phyloP scores from a whole-genome alignment of 306 rosid genomes.

The Sicyos edulis region DNA sequence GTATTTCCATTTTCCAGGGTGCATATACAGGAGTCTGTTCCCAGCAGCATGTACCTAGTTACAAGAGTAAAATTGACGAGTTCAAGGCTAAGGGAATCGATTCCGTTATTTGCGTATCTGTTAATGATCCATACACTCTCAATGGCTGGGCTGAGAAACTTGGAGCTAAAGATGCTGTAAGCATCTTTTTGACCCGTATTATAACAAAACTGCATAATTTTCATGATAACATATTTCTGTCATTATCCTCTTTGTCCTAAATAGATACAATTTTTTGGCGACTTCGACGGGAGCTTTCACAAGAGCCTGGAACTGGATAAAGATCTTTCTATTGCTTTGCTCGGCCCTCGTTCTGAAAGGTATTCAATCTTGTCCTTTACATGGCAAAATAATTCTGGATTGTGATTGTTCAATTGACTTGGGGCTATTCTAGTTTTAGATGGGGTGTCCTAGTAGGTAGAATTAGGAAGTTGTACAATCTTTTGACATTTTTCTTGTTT shows the following conservation, averaged over 20 bases:
- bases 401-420: neutral
- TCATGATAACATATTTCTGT: neutral
- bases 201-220: neutral
- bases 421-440: neutral
- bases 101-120: conserved; percentile 75
- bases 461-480: neutral
- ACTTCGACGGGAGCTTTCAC: conserved; percentile 89
- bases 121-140: conserved; percentile 75
- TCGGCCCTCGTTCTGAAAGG: conserved; percentile 85
- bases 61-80: conserved; percentile 63
- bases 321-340: conserved; percentile 85
- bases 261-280: conserved; percentile 91
- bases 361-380: conserved; percentile 21
- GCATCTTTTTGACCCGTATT: conserved; percentile 21
- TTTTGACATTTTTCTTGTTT: conserved; percentile 8
- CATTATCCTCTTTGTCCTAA: neutral
- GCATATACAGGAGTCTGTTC: conserved; percentile 96
- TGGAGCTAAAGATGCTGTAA: conserved; percentile 70
- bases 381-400: neutral
- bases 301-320: conserved; percentile 72
- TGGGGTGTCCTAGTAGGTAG: neutral
- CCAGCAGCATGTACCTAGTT: conserved; percentile 77
- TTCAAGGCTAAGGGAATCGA: conserved; percentile 74
- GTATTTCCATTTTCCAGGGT: conserved; percentile 48
- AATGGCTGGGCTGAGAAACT: conserved; percentile 87